A percentile compares a stretch with the other conserved stretches of the same genome.
Conservation (phyloP, 768 basidiomycete species). For the Neoboletus magnificus region DNA sequence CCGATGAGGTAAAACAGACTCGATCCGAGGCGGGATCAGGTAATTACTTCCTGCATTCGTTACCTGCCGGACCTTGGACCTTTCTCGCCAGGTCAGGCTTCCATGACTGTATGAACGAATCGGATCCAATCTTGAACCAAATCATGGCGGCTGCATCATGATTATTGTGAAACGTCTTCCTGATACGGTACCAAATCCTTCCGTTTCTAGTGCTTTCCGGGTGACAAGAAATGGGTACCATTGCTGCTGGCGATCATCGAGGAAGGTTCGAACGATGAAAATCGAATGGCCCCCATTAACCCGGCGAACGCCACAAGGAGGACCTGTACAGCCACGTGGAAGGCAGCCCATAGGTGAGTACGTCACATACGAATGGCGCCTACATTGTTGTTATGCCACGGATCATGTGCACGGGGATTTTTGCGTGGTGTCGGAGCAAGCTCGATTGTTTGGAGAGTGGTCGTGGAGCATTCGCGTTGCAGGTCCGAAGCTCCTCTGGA, state of each 20-base stretch:
- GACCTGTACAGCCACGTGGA: slow-evolving; percentile 7
- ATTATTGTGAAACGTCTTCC: not conserved
- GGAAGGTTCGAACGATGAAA: not conserved
- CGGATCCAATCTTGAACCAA: not conserved
- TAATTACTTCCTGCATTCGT: not conserved
- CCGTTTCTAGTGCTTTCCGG: not conserved
- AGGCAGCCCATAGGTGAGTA: not conserved
- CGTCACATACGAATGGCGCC: slow-evolving; percentile 4
- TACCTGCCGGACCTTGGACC: not conserved
- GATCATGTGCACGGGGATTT: slow-evolving; percentile 14
- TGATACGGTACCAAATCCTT: not conserved
- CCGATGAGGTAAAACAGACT: slow-evolving; percentile 12
- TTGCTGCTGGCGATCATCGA: slow-evolving; percentile 10
- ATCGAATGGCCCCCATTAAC: not conserved
- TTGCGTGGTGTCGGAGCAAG: slow-evolving; percentile 4
- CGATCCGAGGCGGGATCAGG: slow-evolving; percentile 1
- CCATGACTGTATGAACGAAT: not conserved
- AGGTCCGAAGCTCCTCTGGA: slow-evolving; percentile 10
- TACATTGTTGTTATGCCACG: slow-evolving; percentile 7
- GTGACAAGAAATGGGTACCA: not conserved
- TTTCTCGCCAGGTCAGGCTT: not conserved
- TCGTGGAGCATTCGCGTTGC: slow-evolving; percentile 25
- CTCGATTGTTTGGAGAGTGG: slow-evolving; percentile 1
- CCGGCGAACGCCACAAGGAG: slow-evolving; percentile 11
- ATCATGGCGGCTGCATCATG: not conserved